Base-by-base conservation (phyloP, 148 eudicot genomes). In the Euryodendron excelsum region DNA sequence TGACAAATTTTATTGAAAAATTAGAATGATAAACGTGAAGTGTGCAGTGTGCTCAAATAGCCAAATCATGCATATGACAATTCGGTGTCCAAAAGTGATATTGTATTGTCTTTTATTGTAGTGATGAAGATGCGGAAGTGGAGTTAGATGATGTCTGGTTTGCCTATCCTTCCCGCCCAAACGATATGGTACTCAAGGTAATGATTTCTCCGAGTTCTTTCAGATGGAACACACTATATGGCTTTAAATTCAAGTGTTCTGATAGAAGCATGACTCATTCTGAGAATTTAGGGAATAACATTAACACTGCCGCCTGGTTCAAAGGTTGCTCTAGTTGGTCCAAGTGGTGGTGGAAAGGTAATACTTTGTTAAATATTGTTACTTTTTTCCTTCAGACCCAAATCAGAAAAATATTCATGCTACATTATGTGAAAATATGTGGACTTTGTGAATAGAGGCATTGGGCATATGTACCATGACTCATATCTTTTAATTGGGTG, bases 331-430 rank as follows among this genome's bases (percentile, higher is more conserved):
- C 91, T 94, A 52, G 97, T 94, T 55, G 98, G 98, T 79, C 98
- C 98, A 74, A 94, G 98, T 80, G 98, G 98, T 82, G 98, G 98
- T 28, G 98, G 98, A 77, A 94, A 94, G 84, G 98, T 94, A 89
- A 63, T 10, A 14, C 8, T 9, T 55, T 14, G 11, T 48, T 10
- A 48, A 48, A 18, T 20, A 18, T 55, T 55, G 2, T 20, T 55
- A 8, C 3, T 21, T n/a, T n/a, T 21, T 55, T 55, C 62, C 44
- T n/a, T 25, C 30, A 25, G 6, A 27, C 55, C 34, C 2, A 25
- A 71, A 28, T 23, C 3, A 27, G 64, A 60, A 60, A 60, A 17
- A 28, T 60, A 52, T 13, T 5, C 9, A 28, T 60, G 64, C 33
- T 33, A 27, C 5, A 13, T 60, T 27, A 55, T 55, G 64, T 27